Evolutionary conservation across 176 grass and related monocot species (phyloP).

Genomic region (Oryza rufipogon): DNA sequence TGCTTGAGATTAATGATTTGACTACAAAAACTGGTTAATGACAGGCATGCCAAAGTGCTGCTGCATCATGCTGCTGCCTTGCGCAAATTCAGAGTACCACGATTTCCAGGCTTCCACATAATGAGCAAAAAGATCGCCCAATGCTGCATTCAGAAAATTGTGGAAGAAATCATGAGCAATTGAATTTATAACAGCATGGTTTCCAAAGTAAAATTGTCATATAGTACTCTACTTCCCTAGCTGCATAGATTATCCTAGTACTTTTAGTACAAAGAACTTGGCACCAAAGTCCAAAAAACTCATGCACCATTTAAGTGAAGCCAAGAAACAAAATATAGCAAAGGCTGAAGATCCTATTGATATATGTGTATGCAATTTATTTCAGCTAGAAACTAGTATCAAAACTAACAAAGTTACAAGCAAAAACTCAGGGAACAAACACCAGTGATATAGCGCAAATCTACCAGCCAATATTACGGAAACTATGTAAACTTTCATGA

Average conservation of each 20-base stretch:
- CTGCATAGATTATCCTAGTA: neutral
- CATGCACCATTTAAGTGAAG: neutral
- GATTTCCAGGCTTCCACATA: slow-evolving; percentile 89
- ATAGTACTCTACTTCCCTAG: neutral
- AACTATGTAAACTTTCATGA: neutral
- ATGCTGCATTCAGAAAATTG: slow-evolving; percentile 57
- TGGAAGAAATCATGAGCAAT: slow-evolving; percentile 2
- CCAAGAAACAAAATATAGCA: slow-evolving; percentile 3
- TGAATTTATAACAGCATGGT: neutral
- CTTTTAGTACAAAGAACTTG: neutral
- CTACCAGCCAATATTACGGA: neutral
- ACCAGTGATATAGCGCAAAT: neutral
- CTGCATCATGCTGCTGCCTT: slow-evolving; percentile 53
- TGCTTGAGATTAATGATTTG: slow-evolving; percentile 27
- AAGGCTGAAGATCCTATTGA: neutral
- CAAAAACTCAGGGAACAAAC: neutral
- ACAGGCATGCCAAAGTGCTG: slow-evolving; percentile 38
- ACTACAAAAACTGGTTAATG: slow-evolving; percentile 48
- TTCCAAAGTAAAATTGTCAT: no score
- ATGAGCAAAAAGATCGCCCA: slow-evolving; percentile 80
- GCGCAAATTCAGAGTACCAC: slow-evolving; percentile 68
- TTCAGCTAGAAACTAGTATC: neutral
- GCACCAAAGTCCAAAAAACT: neutral
- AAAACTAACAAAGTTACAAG: neutral
- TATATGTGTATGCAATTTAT: neutral